Conservation (phyloP, 768 basidiomycete species). For the Leucosporidium creatinivorum region DNA sequence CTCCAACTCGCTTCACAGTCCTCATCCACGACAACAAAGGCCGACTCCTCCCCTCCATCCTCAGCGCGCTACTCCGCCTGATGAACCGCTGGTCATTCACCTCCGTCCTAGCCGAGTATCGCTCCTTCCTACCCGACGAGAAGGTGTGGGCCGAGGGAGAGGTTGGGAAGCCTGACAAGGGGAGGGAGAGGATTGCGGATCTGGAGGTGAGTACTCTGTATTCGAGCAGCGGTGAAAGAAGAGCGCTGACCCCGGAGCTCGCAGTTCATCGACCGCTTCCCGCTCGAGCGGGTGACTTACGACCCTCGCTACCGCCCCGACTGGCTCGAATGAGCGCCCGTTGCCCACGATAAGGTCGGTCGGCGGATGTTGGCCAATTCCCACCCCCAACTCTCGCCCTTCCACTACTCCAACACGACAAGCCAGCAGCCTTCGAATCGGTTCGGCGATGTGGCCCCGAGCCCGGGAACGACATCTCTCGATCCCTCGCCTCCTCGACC, state of each 20-base stretch:
- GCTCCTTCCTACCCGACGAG: constrained; percentile 24
- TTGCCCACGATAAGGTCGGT: too few relatives aligned
- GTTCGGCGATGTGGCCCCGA: too few relatives aligned
- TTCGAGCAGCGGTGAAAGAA: background rate
- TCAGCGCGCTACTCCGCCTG: constrained; percentile 19
- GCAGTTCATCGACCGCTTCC: constrained; percentile 28
- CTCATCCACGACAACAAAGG: constrained; percentile 34
- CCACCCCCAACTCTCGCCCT: too few relatives aligned
- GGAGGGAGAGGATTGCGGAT: constrained; percentile 22
- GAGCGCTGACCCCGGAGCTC: background rate
- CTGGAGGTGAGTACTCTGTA: constrained; percentile 6
- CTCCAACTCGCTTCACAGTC: constrained; percentile 4
- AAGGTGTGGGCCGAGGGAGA: constrained; percentile 9
- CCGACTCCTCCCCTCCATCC: constrained; percentile 22
- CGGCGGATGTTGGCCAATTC: too few relatives aligned
- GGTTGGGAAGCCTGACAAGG: constrained; percentile 17
- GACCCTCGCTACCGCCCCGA: constrained; percentile 15
- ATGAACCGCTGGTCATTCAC: constrained; percentile 24
- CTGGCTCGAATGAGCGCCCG: constrained; percentile 14
- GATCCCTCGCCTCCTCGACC: too few relatives aligned
- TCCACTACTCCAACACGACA: too few relatives aligned
- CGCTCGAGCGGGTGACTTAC: constrained; percentile 11
- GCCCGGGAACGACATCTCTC: too few relatives aligned
- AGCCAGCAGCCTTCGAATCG: too few relatives aligned
- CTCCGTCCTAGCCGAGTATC: constrained; percentile 22